These are phyloP conservation scores for Tetratostichococcus sp. DNA, from an alignment of 139 green algal genomes.

Conservation along the genomic window DNA sequence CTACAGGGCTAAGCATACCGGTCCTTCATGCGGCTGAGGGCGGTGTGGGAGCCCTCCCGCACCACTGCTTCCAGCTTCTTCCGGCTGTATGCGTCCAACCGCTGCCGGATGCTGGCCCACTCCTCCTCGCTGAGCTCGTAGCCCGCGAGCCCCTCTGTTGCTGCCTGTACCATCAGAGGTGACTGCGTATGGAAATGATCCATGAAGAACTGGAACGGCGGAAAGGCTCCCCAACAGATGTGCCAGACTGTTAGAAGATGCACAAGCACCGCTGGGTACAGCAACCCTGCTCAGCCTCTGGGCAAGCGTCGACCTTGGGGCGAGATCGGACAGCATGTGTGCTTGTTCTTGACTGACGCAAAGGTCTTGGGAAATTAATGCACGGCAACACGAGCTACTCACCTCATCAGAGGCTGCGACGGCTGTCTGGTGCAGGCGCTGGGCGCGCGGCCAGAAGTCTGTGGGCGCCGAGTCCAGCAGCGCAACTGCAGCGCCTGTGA, in stretches of 20 bases:
- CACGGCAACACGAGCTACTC: too few species aligned
- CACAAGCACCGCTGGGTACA: too few species aligned
- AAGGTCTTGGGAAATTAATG: too few species aligned
- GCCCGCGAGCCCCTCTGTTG: conserved; percentile 31
- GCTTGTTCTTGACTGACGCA: too few species aligned
- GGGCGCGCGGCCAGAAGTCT: conserved; percentile 67
- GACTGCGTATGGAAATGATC: too few species aligned
- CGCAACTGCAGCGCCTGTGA: conserved; percentile 23
- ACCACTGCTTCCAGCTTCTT: conserved; percentile 37
- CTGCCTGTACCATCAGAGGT: neutral
- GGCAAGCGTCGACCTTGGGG: too few species aligned
- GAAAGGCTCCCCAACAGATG: too few species aligned
- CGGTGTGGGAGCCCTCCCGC: conserved; percentile 71
- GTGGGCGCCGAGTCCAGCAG: conserved; percentile 49
- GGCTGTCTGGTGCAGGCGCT: conserved; percentile 21
- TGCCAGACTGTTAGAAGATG: too few species aligned
- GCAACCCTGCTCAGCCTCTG: too few species aligned
- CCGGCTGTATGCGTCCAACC: conserved; percentile 18
- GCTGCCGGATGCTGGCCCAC: conserved; percentile 9
- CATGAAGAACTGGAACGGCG: too few species aligned
- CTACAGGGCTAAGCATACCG: too few species aligned
- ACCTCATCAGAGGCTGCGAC: neutral
- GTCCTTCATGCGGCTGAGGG: conserved; percentile 71
- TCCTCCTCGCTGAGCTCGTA: conserved; percentile 42
- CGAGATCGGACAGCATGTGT: too few species aligned